A percentile compares a stretch with the other conserved stretches of the same genome.
phyloP scores from a whole-genome alignment of 2,329 filamentous ascomycete genomes.

The Fusarium liriodendri region DNA sequence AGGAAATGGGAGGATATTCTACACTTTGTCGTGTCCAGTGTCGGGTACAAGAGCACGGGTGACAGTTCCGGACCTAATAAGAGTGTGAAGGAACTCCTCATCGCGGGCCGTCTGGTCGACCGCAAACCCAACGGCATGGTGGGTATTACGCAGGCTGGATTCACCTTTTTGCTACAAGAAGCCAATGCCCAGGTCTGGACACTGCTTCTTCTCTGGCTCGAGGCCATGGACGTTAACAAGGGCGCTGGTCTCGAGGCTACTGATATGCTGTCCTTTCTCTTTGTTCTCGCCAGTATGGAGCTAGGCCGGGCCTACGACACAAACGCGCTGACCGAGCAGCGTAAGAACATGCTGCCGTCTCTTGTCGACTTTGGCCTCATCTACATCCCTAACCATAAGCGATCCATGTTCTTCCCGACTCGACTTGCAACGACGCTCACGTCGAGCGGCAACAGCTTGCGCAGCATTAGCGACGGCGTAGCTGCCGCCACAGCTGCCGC shows the following conservation, averaged over 20 bases:
- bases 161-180: slow-evolving; percentile 94
- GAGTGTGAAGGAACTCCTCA: slow-evolving; percentile 86
- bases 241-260: slow-evolving; percentile 83
- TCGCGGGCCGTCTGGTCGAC: slow-evolving; percentile 84
- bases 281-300: slow-evolving; percentile 93
- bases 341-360: slow-evolving; percentile 89
- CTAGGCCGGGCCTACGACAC: slow-evolving; percentile 93
- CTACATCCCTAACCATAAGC: slow-evolving; percentile 72
- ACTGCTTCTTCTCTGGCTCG: slow-evolving; percentile 90
- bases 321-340: slow-evolving; percentile 81
- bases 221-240: slow-evolving; percentile 73
- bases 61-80: slow-evolving; percentile 70
- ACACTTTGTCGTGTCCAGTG: slow-evolving; percentile 91
- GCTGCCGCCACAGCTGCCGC: slow-evolving; percentile 70
- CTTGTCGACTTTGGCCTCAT: slow-evolving; percentile 94
- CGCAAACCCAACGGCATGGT: slow-evolving; percentile 71
- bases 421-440: slow-evolving; percentile 94
- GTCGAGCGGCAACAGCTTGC: slow-evolving; percentile 77
- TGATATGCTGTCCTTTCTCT: slow-evolving; percentile 95
- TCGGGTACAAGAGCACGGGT: slow-evolving; percentile 63
- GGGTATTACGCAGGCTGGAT: slow-evolving; percentile 90
- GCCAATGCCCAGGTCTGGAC: slow-evolving; percentile 98
- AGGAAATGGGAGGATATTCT: slow-evolving; percentile 96
- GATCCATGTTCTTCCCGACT: slow-evolving; percentile 84
- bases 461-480: slow-evolving; percentile 76